Evolutionary conservation across 129 eudicot species (phyloP), one percentile per base, ranked within the genome.

Genomic region (Tagetes erecta): DNA sequence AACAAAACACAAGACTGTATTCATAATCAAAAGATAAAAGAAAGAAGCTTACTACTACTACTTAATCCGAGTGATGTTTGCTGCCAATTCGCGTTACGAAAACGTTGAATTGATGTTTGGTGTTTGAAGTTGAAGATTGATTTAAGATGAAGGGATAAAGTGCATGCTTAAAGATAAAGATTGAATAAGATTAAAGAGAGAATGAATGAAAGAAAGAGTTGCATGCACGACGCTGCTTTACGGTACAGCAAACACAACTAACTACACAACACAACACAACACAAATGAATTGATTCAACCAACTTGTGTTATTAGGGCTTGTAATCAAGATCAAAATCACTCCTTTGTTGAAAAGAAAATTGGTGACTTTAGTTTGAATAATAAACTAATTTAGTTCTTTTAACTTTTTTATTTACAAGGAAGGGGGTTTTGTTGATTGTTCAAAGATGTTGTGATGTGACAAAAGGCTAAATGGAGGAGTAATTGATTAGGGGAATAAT

Each of bases 221-320:
- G 91, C 87, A 86, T 86, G 87, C 86, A 86, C 84, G 86, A 86
- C 57, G 77, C 91, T 86, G 77, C 91, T 86, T 86, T 70, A 86
- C 72, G 87, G 69, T 53, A 80, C 81, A 64, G 90, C 87, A 65
- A 85, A 63, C 12, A 20, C 27, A 20, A 20, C 27, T 20, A 20
- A 20, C 27, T 20, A 20, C 0, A 20, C 27, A 20, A 20, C 27
- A 20, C 27, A 20, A 20, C 0, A 20, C 27, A 20, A 20, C 27
- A 20, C 27, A 20, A 20, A 20, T 20, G 27, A 20, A 20, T 20
- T 20, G 27, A 20, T 20, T 20, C 42, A 60, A 35, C 67, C 8
- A 35, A 35, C 27, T 60, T 20, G 27, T 20, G 27, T 20, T 36
- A 1, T 58, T 31, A 20, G 49, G 47, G 70, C 13, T 40, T 64